Evolutionary conservation across 2,329 filamentous ascomycete genomes (phyloP).

Genomic region (Alternaria brassicicola): DNA sequence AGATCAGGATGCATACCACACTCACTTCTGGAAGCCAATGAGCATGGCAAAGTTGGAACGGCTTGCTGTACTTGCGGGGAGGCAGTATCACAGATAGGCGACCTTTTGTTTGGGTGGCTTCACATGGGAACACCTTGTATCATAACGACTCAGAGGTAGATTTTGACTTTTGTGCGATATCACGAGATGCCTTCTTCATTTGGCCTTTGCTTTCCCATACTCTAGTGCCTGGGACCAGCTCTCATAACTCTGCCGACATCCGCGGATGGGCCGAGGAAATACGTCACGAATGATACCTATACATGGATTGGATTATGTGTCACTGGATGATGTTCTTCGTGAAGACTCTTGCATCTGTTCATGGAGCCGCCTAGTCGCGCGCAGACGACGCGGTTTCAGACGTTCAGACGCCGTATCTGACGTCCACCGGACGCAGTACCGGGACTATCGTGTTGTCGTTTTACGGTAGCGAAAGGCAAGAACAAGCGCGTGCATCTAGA

Average conservation of each 20-base stretch:
- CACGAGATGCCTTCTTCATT: not conserved
- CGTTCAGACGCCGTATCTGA: not conserved
- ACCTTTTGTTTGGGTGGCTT: not conserved
- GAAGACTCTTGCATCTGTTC: not conserved
- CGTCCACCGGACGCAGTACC: not conserved
- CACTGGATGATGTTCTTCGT: not conserved
- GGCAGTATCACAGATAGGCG: not conserved
- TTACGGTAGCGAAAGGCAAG: not conserved
- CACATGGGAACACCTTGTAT: not conserved
- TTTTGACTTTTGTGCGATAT: not conserved
- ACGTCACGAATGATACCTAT: not conserved
- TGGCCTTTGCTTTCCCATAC: not conserved
- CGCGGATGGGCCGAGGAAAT: not conserved
- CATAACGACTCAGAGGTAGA: not conserved
- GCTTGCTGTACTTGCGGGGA: not conserved
- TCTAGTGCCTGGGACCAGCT: not conserved
- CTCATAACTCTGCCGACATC: not conserved
- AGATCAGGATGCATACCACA: not conserved
- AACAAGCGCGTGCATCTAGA: conserved; percentile 14
- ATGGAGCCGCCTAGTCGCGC: not conserved
- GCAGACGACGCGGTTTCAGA: not conserved
- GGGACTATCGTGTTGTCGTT: not conserved
- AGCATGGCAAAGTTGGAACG: not conserved
- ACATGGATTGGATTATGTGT: not conserved
- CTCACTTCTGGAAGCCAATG: not conserved